Evolutionary conservation across 2,329 filamentous ascomycete genomes (phyloP), one percentile per base, ranked within the genome.

Genomic region (Pseudogymnoascus sp.): DNA sequence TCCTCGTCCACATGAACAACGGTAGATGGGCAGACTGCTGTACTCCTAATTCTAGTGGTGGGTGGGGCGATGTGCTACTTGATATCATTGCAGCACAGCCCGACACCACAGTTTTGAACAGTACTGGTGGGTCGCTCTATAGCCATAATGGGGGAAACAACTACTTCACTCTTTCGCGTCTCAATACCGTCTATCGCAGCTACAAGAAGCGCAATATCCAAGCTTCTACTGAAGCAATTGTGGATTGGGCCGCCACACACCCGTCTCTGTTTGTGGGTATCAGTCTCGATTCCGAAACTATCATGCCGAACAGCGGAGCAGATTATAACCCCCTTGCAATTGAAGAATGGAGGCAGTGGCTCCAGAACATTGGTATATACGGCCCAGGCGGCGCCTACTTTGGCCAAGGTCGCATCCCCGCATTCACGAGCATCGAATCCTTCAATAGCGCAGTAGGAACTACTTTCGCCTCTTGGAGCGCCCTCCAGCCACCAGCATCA

Each of bases 1-100:
- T 63, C 13, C 35, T 66, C 3, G 61, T 66, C 12, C 64, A 66
- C 42, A 66, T 66, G 64, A 66, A 66, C 33, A 62, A 65, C 60
- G 64, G 64, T 0, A 55, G 64, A 21, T 66, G 63, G 63, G 63
- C 64, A 5, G 63, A 65, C 36, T 66, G 64, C 33, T 66, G 64
- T 27, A 66, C 64, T 21, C 63, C 64, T 7, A 66, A 66, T 33
- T 62, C 59, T 1, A 55, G 39, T 29, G 63, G 63, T 1, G 64
- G 63, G 2, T 66, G 64, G 64, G 61, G 61, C n/a, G 64, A 66
- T 65, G 21, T 36, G 25, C 55, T 64, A 9, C 58, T 66, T 5
- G 63, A 65, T 59, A 37, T 59, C 37, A 65, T 66, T 42, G 64
- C 64, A 9, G 27, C 58, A 4, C 29, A 63, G 9, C 63, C 63